Evolutionary conservation across 257 asterid species (phyloP).

Genomic region (Solanum lignicaule): DNA sequence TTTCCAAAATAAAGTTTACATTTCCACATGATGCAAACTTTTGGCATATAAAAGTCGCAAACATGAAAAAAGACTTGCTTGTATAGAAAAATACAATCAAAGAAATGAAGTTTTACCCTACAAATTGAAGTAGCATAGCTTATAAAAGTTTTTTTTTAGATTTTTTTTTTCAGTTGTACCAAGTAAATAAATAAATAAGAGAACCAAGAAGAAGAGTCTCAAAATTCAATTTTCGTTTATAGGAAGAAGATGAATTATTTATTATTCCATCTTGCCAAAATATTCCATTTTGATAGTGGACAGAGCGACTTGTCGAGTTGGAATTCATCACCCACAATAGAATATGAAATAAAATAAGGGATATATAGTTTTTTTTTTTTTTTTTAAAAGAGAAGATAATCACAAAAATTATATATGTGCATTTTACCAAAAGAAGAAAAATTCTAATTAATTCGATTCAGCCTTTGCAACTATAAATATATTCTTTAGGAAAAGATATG

Average conservation of each 20-base stretch:
- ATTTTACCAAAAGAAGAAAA: background rate
- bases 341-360: background rate
- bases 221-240: background rate
- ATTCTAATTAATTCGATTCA: background rate
- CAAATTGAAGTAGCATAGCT: background rate
- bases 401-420: background rate
- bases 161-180: background rate
- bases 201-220: background rate
- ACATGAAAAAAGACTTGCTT: background rate
- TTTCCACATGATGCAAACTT: background rate
- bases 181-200: too few relatives aligned
- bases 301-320: background rate
- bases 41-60: background rate
- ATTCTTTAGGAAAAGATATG: background rate
- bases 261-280: background rate
- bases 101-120: background rate
- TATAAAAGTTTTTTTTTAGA: too few relatives aligned
- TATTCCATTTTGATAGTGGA: background rate
- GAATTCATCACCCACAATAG: background rate
- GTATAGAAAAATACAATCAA: background rate
- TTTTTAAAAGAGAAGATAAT: background rate
- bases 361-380: background rate
- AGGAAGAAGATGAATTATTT: background rate
- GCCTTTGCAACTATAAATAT: background rate
- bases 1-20: background rate